These are phyloP conservation scores for Crithidia mellificae DNA, from an alignment of 208 protist species.

Conservation along the genomic window DNA sequence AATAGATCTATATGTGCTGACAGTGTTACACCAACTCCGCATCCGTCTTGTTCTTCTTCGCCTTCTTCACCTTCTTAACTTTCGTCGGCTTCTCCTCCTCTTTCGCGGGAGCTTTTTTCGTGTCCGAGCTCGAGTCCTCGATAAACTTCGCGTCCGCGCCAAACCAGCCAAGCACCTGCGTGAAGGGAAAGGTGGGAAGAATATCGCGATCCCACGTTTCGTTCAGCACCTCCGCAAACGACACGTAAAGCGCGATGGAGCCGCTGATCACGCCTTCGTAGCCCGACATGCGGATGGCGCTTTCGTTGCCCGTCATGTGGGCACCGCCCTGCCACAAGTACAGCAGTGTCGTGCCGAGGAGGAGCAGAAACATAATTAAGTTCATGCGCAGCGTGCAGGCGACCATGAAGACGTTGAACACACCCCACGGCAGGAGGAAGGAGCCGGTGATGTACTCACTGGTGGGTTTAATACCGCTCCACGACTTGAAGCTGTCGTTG, in stretches of 20 bases:
- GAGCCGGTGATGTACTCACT: no score
- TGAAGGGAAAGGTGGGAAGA: conserved; percentile 30
- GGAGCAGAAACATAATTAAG: background rate
- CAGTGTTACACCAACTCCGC: background rate
- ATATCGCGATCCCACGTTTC: conserved; percentile 37
- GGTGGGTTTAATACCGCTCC: no score
- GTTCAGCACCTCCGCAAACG: conserved; percentile 42
- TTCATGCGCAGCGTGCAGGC: no score
- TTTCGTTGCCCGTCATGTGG: conserved; percentile 20
- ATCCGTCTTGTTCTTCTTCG: background rate
- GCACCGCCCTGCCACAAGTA: conserved; percentile 13
- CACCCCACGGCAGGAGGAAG: no score
- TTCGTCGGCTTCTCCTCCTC: conserved; percentile 5
- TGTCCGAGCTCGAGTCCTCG: conserved; percentile 7
- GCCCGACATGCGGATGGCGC: conserved; percentile 24
- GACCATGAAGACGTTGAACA: no score
- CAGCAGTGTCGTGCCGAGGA: conserved; percentile 14
- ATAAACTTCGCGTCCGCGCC: no score
- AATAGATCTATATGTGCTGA: no score
- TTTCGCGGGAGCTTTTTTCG: background rate
- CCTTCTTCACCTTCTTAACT: no score
- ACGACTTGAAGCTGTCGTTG: no score
- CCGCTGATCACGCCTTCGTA: conserved; percentile 46
- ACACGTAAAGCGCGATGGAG: conserved; percentile 43
- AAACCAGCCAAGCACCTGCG: conserved; percentile 20